A percentile compares a stretch with the other conserved stretches of the same genome.
Conservation (phyloP, 2,329 filamentous ascomycete genomes). For the Aspergillus glaucus region DNA sequence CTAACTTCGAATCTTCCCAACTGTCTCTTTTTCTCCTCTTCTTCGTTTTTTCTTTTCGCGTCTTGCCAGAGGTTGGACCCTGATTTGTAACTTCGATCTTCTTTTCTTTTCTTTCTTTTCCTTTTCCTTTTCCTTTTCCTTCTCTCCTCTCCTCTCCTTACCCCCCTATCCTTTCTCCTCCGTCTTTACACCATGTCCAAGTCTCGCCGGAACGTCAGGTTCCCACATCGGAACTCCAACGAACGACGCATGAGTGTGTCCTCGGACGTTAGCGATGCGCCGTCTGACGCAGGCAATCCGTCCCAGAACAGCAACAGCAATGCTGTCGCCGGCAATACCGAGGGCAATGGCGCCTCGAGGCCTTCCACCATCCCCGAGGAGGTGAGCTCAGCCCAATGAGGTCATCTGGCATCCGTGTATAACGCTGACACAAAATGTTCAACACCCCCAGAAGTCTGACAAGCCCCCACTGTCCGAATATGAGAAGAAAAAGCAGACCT, state of each 20-base stretch:
- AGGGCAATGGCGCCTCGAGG: slow-evolving; percentile 16
- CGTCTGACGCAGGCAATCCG: slow-evolving; percentile 47
- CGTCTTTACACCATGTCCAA: slow-evolving; percentile 41
- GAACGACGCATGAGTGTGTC: slow-evolving; percentile 47
- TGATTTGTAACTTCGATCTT: slow-evolving; percentile 2
- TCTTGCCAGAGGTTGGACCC: slow-evolving; percentile 26
- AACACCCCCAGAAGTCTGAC: slow-evolving; percentile 20
- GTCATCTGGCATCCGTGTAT: slow-evolving; percentile 3
- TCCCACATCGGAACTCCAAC: slow-evolving; percentile 48
- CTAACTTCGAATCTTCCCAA: neutral
- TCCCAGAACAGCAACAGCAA: slow-evolving; percentile 34
- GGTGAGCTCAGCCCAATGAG: slow-evolving; percentile 12
- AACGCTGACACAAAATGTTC: slow-evolving; percentile 1
- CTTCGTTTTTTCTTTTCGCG: slow-evolving; percentile 19
- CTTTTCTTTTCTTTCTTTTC: slow-evolving; percentile 1
- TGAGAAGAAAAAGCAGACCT: slow-evolving; percentile 98
- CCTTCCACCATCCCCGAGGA: slow-evolving; percentile 30
- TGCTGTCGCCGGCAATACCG: neutral
- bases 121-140: slow-evolving; percentile 7
- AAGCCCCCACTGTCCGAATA: slow-evolving; percentile 60
- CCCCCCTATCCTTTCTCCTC: slow-evolving; percentile 10
- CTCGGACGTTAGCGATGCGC: slow-evolving; percentile 50
- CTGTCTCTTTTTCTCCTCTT: slow-evolving; percentile 4
- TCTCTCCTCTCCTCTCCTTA: neutral
- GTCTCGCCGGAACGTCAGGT: slow-evolving; percentile 55